Evolutionary conservation across 768 basidiomycete genomes (phyloP), one percentile per base, ranked within the genome.

Genomic region (Termitomyces sp.): DNA sequence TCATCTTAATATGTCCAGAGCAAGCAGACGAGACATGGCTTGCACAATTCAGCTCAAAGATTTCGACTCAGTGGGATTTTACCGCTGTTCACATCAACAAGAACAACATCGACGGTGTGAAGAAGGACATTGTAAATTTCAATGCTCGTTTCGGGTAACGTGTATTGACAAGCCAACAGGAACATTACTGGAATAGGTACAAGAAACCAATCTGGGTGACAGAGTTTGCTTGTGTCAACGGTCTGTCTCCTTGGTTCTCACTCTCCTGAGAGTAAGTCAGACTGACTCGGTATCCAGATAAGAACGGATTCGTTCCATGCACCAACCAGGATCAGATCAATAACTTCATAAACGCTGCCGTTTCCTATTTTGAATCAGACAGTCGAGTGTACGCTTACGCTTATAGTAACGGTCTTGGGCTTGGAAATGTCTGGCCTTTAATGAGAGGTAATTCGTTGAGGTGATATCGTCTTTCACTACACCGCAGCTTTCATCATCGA

Each of bases 81-180:
- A 79, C 77, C 22, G 72, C 75, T n/a, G 67, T 80, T 39, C 78
- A 80, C 61, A 69, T 80, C 58, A 80, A 79, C 68, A 80, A 80
- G 68, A 77, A 78, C 56, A 77, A 54, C 59, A 62, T 80, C 51
- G 74, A 66, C 22, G 77, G 78, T 26, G 77, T 78, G 41, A 69
- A 72, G 64, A 73, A 71, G 44, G 78, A 76, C 60, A 69, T 80
- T 50, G 78, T 76, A 61, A 50, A 73, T 60, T 16, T 22, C 18
- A 20, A 5, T 54, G 2, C 28, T 36, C 33, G 37, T 29, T 28
- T 12, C 46, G 5, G 6, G 46, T 5, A n/a, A 20, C n/a, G 26
- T 26, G 18, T 48, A 47, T 39, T 60, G n/a, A 50, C 48, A 28
- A 7, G 12, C 33, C 39, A 18, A 58, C 53, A 78, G 78, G 72